These are phyloP conservation scores for Candida vartiovaarae DNA, from an alignment of 805 yeast genomes.

Conservation along the genomic window DNA sequence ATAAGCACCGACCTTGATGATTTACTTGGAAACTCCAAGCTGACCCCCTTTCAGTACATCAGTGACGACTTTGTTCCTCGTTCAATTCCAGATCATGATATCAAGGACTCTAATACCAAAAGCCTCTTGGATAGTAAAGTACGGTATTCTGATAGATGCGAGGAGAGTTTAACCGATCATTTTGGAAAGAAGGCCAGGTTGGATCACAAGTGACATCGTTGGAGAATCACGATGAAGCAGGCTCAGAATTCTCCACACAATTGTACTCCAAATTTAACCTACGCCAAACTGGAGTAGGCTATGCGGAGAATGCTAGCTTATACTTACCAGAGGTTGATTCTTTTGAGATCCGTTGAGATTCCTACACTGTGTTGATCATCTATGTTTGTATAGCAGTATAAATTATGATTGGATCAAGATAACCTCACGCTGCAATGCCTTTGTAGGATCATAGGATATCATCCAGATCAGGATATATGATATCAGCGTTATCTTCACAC, in stretches of 20 bases:
- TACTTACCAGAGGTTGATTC: slow-evolving; percentile 1
- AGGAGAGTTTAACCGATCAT: no score
- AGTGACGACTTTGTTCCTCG: neutral
- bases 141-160: neutral
- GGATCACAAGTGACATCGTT: no score
- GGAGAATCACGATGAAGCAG: neutral
- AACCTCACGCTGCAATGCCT: neutral
- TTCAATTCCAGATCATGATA: neutral
- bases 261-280: slow-evolving; percentile 12
- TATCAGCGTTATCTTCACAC: slow-evolving; percentile 64
- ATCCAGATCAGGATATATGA: slow-evolving; percentile 43
- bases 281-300: neutral
- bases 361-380: no score
- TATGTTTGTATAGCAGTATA: neutral
- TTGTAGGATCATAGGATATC: slow-evolving; percentile 21
- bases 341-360: neutral
- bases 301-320: neutral
- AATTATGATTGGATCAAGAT: neutral
- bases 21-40: neutral
- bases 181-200: no score
- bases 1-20: neutral
- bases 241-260: slow-evolving; percentile 4
- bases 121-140: neutral
- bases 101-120: neutral
- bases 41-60: neutral